Evolutionary conservation across 441 rosid genomes (phyloP).

Genomic region (Dalechampia spathulata): DNA sequence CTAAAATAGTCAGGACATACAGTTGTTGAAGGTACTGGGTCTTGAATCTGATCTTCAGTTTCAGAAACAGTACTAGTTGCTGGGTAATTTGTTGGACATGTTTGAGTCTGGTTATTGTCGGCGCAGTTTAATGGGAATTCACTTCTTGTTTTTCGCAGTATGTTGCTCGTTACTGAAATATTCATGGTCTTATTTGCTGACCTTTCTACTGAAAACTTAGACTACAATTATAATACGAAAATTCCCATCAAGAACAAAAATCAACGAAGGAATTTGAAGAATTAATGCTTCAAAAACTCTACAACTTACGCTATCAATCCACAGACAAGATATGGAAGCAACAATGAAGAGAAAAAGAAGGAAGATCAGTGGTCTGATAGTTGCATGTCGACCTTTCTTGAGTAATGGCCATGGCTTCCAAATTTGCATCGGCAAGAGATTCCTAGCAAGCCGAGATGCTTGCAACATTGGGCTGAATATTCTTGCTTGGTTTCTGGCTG

Average conservation of each 20-base stretch:
- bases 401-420: conserved; percentile 22
- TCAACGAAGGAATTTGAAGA: no score
- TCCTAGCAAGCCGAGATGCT: conserved; percentile 7
- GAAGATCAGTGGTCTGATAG: conserved; percentile 27
- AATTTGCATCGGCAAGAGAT: conserved; percentile 18
- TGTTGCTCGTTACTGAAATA: conserved; percentile 10
- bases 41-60: conserved; percentile 16
- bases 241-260: background rate
- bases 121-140: conserved; percentile 28
- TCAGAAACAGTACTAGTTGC: background rate
- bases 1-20: conserved; percentile 61
- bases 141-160: conserved; percentile 12
- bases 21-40: conserved; percentile 15
- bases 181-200: conserved; percentile 3
- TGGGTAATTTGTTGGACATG: conserved; percentile 25
- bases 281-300: no score
- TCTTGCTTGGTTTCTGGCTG: background rate
- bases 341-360: conserved; percentile 18
- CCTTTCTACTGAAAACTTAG: background rate
- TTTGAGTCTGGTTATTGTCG: conserved; percentile 22
- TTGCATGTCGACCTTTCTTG: conserved; percentile 27
- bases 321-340: conserved; percentile 29
- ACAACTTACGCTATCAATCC: conserved; percentile 36
- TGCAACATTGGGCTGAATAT: conserved; percentile 3
- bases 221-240: conserved; percentile 14